A percentile compares a stretch with the other conserved stretches of the same genome.
Conservation (phyloP, 306 rosid genomes). For the Hippophae rhamnoides region DNA sequence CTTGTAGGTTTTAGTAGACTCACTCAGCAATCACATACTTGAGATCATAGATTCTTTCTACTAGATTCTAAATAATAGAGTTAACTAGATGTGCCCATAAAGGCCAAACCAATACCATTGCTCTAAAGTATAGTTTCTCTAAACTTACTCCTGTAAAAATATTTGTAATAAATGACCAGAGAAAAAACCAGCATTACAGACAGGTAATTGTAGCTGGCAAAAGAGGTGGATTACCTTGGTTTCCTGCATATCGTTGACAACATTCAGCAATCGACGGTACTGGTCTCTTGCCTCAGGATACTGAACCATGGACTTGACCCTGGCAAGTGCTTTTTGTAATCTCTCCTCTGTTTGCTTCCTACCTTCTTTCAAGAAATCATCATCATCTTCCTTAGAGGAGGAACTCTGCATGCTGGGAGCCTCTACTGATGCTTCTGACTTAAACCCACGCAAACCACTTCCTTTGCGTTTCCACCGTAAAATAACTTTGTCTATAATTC, state of each 20-base stretch:
- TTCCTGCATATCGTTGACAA: constrained; percentile 50
- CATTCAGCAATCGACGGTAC: constrained; percentile 64
- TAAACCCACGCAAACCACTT: constrained; percentile 81
- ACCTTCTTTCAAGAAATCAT: constrained; percentile 65
- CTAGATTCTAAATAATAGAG: no score
- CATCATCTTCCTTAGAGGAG: constrained; percentile 47
- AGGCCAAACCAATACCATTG: no score
- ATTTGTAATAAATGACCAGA: neutral
- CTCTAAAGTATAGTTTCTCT: no score
- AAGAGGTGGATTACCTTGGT: constrained; percentile 43
- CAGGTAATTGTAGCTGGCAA: neutral
- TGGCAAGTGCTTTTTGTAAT: constrained; percentile 71
- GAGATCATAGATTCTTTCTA: no score
- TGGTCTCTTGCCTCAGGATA: constrained; percentile 91
- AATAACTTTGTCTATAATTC: constrained; percentile 76
- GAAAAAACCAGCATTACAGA: neutral
- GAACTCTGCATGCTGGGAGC: constrained; percentile 29
- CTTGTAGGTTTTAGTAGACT: no score
- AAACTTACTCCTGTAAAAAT: no score
- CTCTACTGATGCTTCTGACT: constrained; percentile 42
- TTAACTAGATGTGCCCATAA: no score
- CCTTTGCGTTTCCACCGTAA: constrained; percentile 85
- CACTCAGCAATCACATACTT: no score
- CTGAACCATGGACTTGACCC: constrained; percentile 89
- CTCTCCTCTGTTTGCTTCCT: constrained; percentile 77